These are phyloP conservation scores for Pseudocohnilembus persalinus DNA, from an alignment of 169 alveolate species.

Conservation along the genomic window DNA sequence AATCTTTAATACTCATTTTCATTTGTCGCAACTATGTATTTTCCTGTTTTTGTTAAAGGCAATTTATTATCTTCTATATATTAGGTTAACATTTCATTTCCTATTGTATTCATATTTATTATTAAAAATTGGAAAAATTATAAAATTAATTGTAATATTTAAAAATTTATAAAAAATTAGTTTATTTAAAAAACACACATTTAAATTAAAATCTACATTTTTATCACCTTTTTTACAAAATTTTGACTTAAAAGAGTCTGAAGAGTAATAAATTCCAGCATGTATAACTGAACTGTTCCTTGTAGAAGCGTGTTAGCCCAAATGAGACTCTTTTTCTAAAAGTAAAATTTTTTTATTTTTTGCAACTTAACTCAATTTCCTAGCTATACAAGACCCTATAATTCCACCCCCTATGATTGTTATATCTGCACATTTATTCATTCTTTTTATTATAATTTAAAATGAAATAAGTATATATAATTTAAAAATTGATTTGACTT, in stretches of 20 bases:
- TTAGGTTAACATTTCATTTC: neutral
- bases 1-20: constrained; percentile 49
- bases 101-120: too few species aligned
- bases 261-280: constrained; percentile 67
- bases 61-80: neutral
- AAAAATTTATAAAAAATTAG: too few species aligned
- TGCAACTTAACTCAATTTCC: constrained; percentile 32
- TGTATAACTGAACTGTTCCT: constrained; percentile 73
- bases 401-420: constrained; percentile 43
- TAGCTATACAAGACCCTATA: constrained; percentile 35
- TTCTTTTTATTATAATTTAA: too few species aligned
- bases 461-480: too few species aligned
- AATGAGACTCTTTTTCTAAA: constrained; percentile 52
- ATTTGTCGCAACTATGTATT: constrained; percentile 42
- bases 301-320: constrained; percentile 65
- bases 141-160: too few species aligned
- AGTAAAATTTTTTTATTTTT: constrained; percentile 25
- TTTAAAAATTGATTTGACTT: too few species aligned
- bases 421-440: constrained; percentile 2
- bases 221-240: constrained; percentile 57
- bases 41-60: constrained; percentile 53
- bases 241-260: constrained; percentile 58
- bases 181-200: too few species aligned
- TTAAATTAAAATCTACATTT: too few species aligned
- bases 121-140: too few species aligned